Evolutionary conservation across 306 rosid species (phyloP).

Genomic region (Sicyos edulis): DNA sequence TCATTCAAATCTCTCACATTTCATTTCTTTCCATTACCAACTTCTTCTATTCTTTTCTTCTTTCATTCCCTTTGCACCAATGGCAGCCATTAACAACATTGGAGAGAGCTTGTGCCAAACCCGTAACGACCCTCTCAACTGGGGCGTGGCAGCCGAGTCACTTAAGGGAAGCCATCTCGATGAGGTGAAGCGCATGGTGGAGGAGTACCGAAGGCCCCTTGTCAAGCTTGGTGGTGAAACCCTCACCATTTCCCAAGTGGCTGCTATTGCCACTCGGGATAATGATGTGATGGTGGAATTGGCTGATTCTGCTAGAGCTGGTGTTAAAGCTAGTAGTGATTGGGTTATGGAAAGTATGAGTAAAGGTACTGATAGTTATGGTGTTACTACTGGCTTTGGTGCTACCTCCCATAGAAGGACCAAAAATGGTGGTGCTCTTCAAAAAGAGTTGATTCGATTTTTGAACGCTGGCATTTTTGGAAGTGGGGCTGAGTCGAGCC

Average conservation of each 20-base stretch:
- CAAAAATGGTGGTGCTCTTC: constrained; percentile 69
- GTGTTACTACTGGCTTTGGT: constrained; percentile 70
- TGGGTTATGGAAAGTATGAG: constrained; percentile 84
- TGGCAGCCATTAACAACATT: not conserved
- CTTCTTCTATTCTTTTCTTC: not conserved
- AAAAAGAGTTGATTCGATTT: constrained; percentile 22
- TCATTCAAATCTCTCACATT: not conserved
- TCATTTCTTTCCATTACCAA: not conserved
- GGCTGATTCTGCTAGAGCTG: not conserved
- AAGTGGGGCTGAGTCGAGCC: not conserved
- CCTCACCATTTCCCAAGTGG: constrained; percentile 3
- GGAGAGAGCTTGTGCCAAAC: not conserved
- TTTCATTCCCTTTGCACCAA: not conserved
- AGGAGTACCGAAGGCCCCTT: constrained; percentile 13
- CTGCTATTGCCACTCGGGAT: constrained; percentile 9
- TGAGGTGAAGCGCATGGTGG: constrained; percentile 19
- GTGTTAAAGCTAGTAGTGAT: constrained; percentile 45
- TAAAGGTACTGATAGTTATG: constrained; percentile 72
- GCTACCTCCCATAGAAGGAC: constrained; percentile 10
- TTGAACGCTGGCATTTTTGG: constrained; percentile 11
- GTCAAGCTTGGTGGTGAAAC: constrained; percentile 40
- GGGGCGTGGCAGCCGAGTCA: not conserved
- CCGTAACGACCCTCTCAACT: constrained; percentile 8
- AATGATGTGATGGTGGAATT: not conserved
- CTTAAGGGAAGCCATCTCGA: constrained; percentile 13